Conservation (phyloP, 1,284 basidiomycete genomes). For the Cystodermella granulosa region DNA sequence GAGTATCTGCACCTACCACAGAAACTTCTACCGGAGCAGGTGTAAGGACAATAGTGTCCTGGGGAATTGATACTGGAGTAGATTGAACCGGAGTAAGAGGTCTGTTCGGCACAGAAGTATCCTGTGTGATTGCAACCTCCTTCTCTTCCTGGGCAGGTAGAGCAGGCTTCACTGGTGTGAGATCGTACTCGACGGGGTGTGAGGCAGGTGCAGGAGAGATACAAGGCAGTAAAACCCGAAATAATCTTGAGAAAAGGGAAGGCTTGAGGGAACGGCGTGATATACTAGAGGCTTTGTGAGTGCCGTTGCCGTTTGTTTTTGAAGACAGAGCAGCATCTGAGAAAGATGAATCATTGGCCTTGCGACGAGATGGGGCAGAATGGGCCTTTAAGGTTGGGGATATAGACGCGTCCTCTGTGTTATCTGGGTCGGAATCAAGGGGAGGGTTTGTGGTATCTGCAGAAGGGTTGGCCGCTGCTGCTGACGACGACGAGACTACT, state of each 20-base stretch:
- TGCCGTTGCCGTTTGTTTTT: constrained; percentile 8
- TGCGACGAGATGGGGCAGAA: constrained; percentile 6
- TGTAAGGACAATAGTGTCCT: no score
- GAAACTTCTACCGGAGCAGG: constrained; percentile 37
- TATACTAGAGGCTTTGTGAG: constrained; percentile 10
- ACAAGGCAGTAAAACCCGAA: constrained; percentile 39
- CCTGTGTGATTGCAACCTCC: no score
- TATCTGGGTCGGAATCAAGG: constrained; percentile 7
- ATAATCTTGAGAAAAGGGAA: constrained; percentile 36
- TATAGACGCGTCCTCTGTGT: constrained; percentile 14
- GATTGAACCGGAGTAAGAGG: no score
- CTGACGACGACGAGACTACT: constrained; percentile 2
- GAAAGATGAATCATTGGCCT: constrained; percentile 1
- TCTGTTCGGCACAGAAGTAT: no score
- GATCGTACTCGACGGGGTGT: constrained; percentile 33
- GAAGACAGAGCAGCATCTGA: constrained; percentile 1
- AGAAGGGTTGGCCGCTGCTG: constrained; percentile 10
- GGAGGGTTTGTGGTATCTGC: constrained; percentile 4
- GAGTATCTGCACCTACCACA: not conserved
- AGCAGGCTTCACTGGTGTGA: no score
- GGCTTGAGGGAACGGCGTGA: constrained; percentile 21
- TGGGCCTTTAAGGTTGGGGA: constrained; percentile 6
- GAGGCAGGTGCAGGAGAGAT: constrained; percentile 11
- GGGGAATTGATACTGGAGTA: no score
- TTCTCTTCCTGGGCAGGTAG: no score